Conservation (phyloP, 257 asterid species). For the Solanum pinnatisectum region DNA sequence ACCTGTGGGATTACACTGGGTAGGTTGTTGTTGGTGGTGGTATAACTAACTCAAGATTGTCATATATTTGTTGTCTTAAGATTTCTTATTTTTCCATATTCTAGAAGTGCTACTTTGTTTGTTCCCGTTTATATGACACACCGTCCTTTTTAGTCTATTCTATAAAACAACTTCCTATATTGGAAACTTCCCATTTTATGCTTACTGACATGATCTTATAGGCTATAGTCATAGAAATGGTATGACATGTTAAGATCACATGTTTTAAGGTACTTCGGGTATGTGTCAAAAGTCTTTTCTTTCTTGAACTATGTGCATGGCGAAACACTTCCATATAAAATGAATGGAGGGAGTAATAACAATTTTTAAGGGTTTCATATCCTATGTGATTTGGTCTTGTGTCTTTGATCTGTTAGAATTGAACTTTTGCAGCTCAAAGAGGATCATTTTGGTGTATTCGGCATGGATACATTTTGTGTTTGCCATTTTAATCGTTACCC, state of each 20-base stretch:
- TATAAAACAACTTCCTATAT: neutral
- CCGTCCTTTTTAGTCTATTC: neutral
- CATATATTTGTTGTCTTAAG: neutral
- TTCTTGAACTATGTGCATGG: neutral
- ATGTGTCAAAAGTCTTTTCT: neutral
- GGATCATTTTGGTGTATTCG: neutral
- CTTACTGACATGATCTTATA: neutral
- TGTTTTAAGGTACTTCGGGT: neutral
- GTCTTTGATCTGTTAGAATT: neutral
- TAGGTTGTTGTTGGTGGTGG: neutral
- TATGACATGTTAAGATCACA: neutral
- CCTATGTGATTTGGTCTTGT: neutral
- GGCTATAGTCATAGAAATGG: neutral
- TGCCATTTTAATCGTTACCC: constrained; percentile 5
- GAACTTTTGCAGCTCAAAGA: neutral
- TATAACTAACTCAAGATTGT: neutral
- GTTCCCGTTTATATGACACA: neutral
- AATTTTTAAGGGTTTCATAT: neutral
- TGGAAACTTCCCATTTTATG: neutral
- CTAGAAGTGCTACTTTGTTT: neutral
- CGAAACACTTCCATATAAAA: neutral
- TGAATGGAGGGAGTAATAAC: neutral
- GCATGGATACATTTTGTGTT: neutral
- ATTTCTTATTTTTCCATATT: neutral
- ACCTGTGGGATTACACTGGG: neutral